phyloP scores from a whole-genome alignment of 257 asterid species.

The Solanum sejunctum region DNA sequence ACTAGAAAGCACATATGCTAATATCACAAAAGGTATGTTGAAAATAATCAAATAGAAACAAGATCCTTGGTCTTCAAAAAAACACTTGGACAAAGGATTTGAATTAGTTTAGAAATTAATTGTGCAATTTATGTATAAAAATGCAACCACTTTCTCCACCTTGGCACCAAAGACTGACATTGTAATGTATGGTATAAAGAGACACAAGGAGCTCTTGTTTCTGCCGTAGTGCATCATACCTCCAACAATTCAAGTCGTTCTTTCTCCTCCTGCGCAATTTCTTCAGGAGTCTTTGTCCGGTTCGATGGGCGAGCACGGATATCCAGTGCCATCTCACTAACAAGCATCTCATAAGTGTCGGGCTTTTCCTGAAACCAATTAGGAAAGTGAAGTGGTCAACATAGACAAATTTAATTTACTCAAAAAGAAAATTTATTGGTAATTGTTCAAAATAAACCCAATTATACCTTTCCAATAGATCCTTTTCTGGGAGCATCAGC shows the following conservation, averaged over 20 bases:
- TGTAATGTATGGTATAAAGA: background rate
- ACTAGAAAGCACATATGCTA: background rate
- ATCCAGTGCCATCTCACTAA: constrained; percentile 70
- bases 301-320: constrained; percentile 90
- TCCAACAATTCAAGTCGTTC: constrained; percentile 79
- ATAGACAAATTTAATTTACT: background rate
- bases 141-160: background rate
- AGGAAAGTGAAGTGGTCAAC: background rate
- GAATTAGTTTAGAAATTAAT: background rate
- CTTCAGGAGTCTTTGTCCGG: constrained; percentile 86
- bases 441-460: background rate
- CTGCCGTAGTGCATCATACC: constrained; percentile 26
- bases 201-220: background rate
- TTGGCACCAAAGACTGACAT: background rate
- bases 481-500: constrained; percentile 16
- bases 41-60: background rate
- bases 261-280: constrained; percentile 92
- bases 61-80: background rate
- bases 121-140: background rate
- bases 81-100: background rate
- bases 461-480: constrained; percentile 32
- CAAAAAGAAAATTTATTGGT: background rate
- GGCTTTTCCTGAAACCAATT: constrained; percentile 54
- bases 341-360: constrained; percentile 61
- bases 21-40: background rate